Conservation (phyloP, 371 early-diverging fungal species). For the Rhizopus arrhizus region DNA sequence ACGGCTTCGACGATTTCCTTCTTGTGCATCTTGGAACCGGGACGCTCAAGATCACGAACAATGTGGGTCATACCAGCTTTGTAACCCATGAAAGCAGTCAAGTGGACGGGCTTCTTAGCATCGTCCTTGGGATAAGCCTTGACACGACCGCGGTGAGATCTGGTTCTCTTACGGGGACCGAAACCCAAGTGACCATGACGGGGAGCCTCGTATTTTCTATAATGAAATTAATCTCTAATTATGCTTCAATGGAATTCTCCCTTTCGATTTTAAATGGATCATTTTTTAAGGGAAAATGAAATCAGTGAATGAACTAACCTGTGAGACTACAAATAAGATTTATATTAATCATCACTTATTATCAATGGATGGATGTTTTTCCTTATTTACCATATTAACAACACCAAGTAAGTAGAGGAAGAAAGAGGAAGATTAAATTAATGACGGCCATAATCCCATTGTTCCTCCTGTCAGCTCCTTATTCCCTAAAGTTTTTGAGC, state of each 20-base stretch:
- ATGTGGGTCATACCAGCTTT: constrained; percentile 99
- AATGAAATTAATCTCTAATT: not conserved
- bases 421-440: not conserved
- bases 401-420: constrained; percentile 1
- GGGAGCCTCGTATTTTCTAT: constrained; percentile 62
- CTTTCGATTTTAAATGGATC: not conserved
- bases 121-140: constrained; percentile 99
- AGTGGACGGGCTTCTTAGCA: constrained; percentile 91
- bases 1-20: constrained; percentile 99
- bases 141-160: constrained; percentile 91
- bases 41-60: constrained; percentile 97
- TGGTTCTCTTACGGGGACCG: constrained; percentile 97
- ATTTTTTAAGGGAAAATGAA: too few relatives aligned
- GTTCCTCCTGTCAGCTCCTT: not conserved
- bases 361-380: not conserved
- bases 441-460: not conserved
- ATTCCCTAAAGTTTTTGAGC: too few relatives aligned
- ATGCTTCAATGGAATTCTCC: not conserved
- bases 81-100: constrained; percentile 99
- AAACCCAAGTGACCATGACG: constrained; percentile 98
- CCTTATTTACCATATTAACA: not conserved
- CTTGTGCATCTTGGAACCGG: constrained; percentile 98
- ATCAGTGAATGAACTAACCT: not conserved
- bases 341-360: not conserved
- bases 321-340: not conserved